Evolutionary conservation across 2,329 filamentous ascomycete genomes (phyloP).

Genomic region (Colletotrichum filicis): DNA sequence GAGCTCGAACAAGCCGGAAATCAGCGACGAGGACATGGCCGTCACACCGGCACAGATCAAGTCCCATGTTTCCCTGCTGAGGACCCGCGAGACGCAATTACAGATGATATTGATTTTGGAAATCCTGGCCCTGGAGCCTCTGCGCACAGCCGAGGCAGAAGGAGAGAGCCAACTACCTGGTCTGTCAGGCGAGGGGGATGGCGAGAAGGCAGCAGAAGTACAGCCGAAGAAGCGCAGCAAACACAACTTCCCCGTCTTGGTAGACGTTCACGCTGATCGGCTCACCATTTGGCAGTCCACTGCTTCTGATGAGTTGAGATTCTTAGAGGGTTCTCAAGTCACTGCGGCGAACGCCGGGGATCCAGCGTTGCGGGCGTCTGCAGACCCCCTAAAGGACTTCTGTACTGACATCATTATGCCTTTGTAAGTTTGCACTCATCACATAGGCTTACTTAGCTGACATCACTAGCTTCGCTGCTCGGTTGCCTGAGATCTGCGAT

Average conservation of each 20-base stretch:
- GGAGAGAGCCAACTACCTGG: constrained; percentile 60
- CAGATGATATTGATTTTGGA: constrained; percentile 86
- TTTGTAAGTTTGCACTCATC: constrained; percentile 65
- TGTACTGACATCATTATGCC: constrained; percentile 84
- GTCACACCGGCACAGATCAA: constrained; percentile 65
- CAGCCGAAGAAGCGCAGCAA: constrained; percentile 67
- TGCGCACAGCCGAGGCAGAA: constrained; percentile 52
- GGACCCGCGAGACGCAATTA: constrained; percentile 81
- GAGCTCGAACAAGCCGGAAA: constrained; percentile 64
- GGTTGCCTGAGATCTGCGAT: constrained; percentile 77
- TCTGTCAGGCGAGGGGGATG: constrained; percentile 50
- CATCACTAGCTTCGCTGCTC: constrained; percentile 70
- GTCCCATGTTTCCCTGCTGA: constrained; percentile 72
- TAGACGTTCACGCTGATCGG: constrained; percentile 81
- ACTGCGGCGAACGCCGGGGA: constrained; percentile 46
- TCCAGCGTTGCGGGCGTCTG: constrained; percentile 53
- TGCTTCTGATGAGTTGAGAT: constrained; percentile 66
- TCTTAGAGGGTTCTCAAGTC: constrained; percentile 61
- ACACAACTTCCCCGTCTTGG: constrained; percentile 71
- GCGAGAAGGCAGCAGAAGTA: constrained; percentile 44
- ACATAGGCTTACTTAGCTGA: constrained; percentile 45
- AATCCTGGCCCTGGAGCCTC: constrained; percentile 75
- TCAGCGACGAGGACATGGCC: constrained; percentile 55
- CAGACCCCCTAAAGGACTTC: constrained; percentile 78
- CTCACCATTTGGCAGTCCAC: constrained; percentile 88